Percentiles rank a stretch among this genome's conserved stretches.
phyloP scores from a whole-genome alignment of 306 rosid species.

The Acacia melanoxylon region DNA sequence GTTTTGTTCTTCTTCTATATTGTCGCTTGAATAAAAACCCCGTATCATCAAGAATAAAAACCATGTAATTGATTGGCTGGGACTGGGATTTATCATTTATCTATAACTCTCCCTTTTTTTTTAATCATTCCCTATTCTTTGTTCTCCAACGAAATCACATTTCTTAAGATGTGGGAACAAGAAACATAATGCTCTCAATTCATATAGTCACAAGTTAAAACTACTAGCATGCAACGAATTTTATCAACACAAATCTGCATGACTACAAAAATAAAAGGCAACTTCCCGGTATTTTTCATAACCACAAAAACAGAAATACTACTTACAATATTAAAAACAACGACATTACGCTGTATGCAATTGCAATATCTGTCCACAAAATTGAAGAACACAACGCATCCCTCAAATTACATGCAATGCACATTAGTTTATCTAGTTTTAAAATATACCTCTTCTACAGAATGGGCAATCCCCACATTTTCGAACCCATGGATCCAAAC shows the following conservation, averaged over 20 bases:
- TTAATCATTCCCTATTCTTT: too few relatives aligned
- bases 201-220: neutral
- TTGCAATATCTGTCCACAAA: neutral
- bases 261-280: constrained; percentile 27
- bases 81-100: too few relatives aligned
- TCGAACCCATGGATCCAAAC: constrained; percentile 83
- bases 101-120: too few relatives aligned
- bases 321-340: neutral
- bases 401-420: neutral
- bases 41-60: too few relatives aligned
- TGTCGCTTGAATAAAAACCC: neutral
- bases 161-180: neutral
- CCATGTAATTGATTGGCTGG: too few relatives aligned
- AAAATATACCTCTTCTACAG: constrained; percentile 64
- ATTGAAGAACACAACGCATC: neutral
- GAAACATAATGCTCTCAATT: neutral
- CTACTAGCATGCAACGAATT: neutral
- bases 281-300: constrained; percentile 20
- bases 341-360: neutral
- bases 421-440: constrained; percentile 9
- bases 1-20: neutral
- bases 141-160: neutral
- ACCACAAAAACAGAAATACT: constrained; percentile 16
- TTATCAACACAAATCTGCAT: neutral
- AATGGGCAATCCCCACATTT: constrained; percentile 80